Percentiles rank a stretch among this genome's conserved stretches.
Evolutionary conservation across 2,329 filamentous ascomycete species (phyloP).

Genomic region (Ilyonectria robusta): DNA sequence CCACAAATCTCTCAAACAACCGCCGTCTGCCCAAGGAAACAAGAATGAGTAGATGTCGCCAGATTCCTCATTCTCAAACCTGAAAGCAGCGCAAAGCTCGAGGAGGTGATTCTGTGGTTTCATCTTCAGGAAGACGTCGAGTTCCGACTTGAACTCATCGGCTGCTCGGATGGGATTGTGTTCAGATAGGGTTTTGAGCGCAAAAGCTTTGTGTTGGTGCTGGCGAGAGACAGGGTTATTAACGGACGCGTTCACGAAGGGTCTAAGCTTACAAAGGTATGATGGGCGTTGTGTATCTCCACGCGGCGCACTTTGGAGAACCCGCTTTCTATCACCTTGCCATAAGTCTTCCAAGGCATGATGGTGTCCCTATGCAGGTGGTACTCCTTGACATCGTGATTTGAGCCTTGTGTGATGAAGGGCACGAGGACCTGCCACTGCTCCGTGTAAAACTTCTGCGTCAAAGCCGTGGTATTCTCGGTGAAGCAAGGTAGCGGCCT

Average conservation of each 20-base stretch:
- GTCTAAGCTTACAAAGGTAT: constrained; percentile 10
- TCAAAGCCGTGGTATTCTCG: neutral
- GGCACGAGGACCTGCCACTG: constrained; percentile 11
- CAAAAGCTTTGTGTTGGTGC: constrained; percentile 1
- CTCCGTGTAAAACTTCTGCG: constrained; percentile 1
- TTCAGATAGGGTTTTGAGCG: constrained; percentile 2
- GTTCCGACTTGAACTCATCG: constrained; percentile 1
- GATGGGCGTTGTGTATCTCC: constrained; percentile 9
- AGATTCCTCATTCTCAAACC: neutral
- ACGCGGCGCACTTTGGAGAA: constrained; percentile 6
- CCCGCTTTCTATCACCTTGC: neutral
- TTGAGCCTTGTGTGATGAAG: constrained; percentile 6
- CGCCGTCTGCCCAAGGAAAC: constrained; percentile 35
- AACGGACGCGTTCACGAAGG: neutral
- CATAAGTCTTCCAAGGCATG: constrained; percentile 16
- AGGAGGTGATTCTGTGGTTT: constrained; percentile 15
- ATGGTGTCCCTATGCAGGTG: constrained; percentile 5
- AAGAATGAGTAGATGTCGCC: constrained; percentile 21
- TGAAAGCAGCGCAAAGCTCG: constrained; percentile 26
- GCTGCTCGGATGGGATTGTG: neutral
- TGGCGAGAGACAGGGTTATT: neutral
- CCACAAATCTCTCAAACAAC: constrained; percentile 14
- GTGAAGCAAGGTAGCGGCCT: neutral
- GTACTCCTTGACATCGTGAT: constrained; percentile 15
- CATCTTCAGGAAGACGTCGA: constrained; percentile 13